A percentile compares a stretch with the other conserved stretches of the same genome.
phyloP scores from a whole-genome alignment of 306 rosid species.

The Quercus robur region DNA sequence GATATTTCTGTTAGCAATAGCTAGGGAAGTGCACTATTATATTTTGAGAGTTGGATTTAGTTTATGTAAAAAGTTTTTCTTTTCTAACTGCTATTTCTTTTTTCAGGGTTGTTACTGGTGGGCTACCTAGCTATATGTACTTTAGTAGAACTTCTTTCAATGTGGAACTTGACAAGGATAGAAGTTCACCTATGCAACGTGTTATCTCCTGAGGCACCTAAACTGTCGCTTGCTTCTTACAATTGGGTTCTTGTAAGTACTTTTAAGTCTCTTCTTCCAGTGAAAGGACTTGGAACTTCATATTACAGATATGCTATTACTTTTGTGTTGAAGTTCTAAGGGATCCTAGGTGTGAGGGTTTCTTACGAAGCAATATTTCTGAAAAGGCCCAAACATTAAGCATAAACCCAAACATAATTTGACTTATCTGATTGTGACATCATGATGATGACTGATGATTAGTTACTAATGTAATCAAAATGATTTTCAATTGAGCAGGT shows the following conservation, averaged over 20 bases:
- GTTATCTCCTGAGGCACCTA: constrained; percentile 90
- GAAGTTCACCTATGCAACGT: constrained; percentile 93
- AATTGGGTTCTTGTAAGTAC: constrained; percentile 82
- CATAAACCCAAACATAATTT: not conserved
- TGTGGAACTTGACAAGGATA: constrained; percentile 98
- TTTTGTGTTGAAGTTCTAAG: not conserved
- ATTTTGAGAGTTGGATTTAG: not conserved
- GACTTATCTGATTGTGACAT: not conserved
- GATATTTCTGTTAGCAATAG: not conserved
- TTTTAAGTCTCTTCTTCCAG: constrained; percentile 11
- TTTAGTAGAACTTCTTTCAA: constrained; percentile 69
- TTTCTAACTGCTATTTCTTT: constrained; percentile 26
- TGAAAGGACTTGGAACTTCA: constrained; percentile 11
- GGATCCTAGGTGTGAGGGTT: too few relatives aligned
- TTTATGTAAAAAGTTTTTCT: not conserved
- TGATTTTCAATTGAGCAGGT: constrained; percentile 54
- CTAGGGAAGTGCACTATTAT: not conserved
- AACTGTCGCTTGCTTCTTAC: constrained; percentile 73
- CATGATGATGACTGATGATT: constrained; percentile 11
- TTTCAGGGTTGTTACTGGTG: constrained; percentile 70
- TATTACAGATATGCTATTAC: not conserved
- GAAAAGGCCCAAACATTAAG: not conserved
- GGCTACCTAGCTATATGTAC: constrained; percentile 59
- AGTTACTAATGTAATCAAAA: constrained; percentile 21
- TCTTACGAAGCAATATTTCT: not conserved